Percentiles rank a stretch among this genome's conserved stretches.
These are phyloP conservation scores for Penicillium paneum DNA, from an alignment of 2,329 filamentous ascomycete genomes.

Conservation along the genomic window DNA sequence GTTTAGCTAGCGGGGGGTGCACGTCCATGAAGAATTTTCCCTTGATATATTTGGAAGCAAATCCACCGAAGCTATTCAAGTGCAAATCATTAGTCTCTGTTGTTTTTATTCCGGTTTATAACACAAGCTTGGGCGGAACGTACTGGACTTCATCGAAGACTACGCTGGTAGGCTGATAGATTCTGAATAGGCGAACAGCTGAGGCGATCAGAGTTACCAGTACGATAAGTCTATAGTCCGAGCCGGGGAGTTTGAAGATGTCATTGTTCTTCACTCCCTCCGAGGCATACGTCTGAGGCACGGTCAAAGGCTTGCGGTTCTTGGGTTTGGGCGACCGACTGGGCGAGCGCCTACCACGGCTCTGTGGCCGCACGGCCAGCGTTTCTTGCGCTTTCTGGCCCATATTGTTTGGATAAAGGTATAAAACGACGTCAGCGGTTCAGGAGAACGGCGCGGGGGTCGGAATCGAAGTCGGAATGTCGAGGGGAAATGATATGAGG, in stretches of 20 bases:
- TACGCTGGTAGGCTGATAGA: conserved; percentile 93
- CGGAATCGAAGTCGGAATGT: conserved; percentile 11
- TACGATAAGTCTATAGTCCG: conserved; percentile 76
- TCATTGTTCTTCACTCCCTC: conserved; percentile 75
- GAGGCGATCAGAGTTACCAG: conserved; percentile 71
- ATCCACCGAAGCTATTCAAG: conserved; percentile 81
- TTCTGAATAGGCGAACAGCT: conserved; percentile 83
- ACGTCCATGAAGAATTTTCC: conserved; percentile 99
- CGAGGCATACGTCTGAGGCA: conserved; percentile 44
- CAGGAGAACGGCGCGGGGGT: conserved; percentile 7
- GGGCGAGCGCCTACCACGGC: conserved; percentile 35
- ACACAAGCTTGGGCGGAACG: conserved; percentile 40
- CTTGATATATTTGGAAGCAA: conserved; percentile 99
- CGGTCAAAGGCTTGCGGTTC: conserved; percentile 33
- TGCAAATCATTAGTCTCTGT: conserved; percentile 1
- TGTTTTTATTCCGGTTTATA: conserved; percentile 1
- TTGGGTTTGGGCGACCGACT: conserved; percentile 42
- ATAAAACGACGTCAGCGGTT: conserved; percentile 9
- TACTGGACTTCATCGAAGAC: conserved; percentile 99
- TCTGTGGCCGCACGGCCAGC: conserved; percentile 37
- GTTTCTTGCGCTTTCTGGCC: conserved; percentile 34
- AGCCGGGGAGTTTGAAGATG: conserved; percentile 78
- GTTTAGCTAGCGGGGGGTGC: conserved; percentile 94
- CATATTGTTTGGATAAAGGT: conserved; percentile 23
- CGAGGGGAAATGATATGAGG: neutral